These are phyloP conservation scores for Xylariaceae sp. DNA, from an alignment of 2,329 filamentous ascomycete species.

Conservation along the genomic window DNA sequence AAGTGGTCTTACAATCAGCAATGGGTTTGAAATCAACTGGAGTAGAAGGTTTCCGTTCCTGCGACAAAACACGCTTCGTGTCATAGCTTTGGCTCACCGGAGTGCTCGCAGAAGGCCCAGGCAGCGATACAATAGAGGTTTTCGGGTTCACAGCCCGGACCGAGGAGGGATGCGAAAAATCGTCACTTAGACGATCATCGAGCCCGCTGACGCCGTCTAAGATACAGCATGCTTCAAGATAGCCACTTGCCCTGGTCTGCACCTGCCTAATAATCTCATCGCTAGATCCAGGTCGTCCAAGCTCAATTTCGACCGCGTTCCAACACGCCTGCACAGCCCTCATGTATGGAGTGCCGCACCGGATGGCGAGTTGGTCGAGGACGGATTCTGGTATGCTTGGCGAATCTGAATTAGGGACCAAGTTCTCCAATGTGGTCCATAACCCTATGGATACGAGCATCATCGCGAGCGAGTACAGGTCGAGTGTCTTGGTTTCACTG, in stretches of 20 bases:
- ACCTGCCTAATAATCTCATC: constrained; percentile 60
- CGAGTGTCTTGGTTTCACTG: constrained; percentile 63
- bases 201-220: constrained; percentile 64
- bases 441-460: constrained; percentile 76
- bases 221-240: constrained; percentile 66
- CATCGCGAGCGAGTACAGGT: constrained; percentile 76
- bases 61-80: constrained; percentile 17
- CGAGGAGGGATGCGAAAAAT: constrained; percentile 39
- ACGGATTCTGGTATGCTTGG: constrained; percentile 65
- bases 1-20: constrained; percentile 23
- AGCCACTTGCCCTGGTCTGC: constrained; percentile 61
- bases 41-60: constrained; percentile 18
- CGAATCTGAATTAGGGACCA: constrained; percentile 52
- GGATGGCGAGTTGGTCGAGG: constrained; percentile 66
- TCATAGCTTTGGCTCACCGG: constrained; percentile 11
- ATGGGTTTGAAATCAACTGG: constrained; percentile 16
- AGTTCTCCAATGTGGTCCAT: constrained; percentile 70
- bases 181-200: constrained; percentile 58
- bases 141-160: constrained; percentile 9
- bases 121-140: constrained; percentile 13
- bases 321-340: constrained; percentile 76
- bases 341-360: constrained; percentile 77
- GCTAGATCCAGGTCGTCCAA: constrained; percentile 51
- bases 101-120: constrained; percentile 28
- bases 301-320: constrained; percentile 69